Evolutionary conservation across 164 flowering plant genomes (phyloP), one percentile per base, ranked within the genome.

Genomic region (Tetrastigma voinierianum): DNA sequence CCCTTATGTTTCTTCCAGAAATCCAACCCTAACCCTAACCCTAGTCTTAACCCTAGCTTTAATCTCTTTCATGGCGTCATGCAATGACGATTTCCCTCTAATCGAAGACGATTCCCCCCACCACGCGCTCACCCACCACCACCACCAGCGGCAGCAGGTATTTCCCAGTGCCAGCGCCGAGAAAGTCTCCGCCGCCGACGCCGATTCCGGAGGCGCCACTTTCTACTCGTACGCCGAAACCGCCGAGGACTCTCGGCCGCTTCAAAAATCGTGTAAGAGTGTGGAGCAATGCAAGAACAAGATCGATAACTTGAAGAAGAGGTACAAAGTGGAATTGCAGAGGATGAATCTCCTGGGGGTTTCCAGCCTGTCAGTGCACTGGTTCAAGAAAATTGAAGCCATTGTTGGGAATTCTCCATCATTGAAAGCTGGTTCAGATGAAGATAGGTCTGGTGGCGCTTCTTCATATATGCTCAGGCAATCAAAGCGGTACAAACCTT

Each of bases 221-320:
- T 82, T 84, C 61, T 71, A 81, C 55, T 69, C 74, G 6, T 79
- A 77, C 12, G 45, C 72, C 17, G 80, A 72, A 12, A 46, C 80
- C 44, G 71, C 77, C 51, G 71, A 65, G 46, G 87, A 71, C 9
- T 66, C 81, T 79, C 71, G 59, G 69, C 57, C 51, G 58, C 44
- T 73, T 77, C 85, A 69, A 73, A 32, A 32, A 32, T 32, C 40
- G 6, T 68, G 62, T 18, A 88, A 88, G 82, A 88, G 89, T 66
- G 96, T 93, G 51, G 98, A 93, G 74, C 98, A 93, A 85, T 93
- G 98, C 58, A 93, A 93, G 80, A 93, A 93, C 71, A 93, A 93
- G 78, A 87, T 93, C 59, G 98, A 93, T 72, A 93, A 93, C 70
- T 74, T 93, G 83, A 93, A 93, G 90, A 93, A 93, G 82, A 70